Percentiles rank a stretch among this genome's conserved stretches.
phyloP scores from a whole-genome alignment of 2,329 filamentous ascomycete species.

The Dactylellina parvicollis region DNA sequence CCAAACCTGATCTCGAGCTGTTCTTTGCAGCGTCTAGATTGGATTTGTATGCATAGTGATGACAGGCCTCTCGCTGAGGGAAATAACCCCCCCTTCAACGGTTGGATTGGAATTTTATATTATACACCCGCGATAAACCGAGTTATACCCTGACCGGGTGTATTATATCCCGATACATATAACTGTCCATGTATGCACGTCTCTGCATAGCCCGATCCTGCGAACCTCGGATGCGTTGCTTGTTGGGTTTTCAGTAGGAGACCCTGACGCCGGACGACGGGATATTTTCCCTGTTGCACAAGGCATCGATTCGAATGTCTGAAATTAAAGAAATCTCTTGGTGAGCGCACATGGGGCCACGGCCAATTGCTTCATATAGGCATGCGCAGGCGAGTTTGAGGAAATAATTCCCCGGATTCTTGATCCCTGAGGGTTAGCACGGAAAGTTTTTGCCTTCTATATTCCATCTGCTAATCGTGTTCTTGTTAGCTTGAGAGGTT shows the following conservation, averaged over 20 bases:
- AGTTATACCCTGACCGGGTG: not conserved
- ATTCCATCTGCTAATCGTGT: no score
- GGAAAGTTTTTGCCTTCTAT: not conserved
- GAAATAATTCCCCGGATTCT: constrained; percentile 1
- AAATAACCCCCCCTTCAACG: not conserved
- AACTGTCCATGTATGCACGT: not conserved
- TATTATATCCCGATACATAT: constrained; percentile 1
- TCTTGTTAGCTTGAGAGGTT: no score
- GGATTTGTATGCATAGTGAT: no score
- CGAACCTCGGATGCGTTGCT: no score
- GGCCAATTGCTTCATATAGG: constrained; percentile 1
- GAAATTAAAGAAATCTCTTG: no score
- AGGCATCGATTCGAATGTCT: not conserved
- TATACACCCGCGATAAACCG: constrained; percentile 14
- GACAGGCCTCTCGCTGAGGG: not conserved
- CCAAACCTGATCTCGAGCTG: not conserved
- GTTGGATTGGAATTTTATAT: not conserved
- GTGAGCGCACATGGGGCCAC: no score
- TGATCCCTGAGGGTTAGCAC: not conserved
- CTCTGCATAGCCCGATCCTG: no score
- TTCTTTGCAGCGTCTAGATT: not conserved
- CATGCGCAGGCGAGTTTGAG: not conserved
- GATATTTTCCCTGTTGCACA: not conserved
- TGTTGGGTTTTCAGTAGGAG: no score
- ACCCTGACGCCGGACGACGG: not conserved